Base-by-base conservation (phyloP, 225 moss, liverwort and hornwort species). In the Marchantia polymorpha region DNA sequence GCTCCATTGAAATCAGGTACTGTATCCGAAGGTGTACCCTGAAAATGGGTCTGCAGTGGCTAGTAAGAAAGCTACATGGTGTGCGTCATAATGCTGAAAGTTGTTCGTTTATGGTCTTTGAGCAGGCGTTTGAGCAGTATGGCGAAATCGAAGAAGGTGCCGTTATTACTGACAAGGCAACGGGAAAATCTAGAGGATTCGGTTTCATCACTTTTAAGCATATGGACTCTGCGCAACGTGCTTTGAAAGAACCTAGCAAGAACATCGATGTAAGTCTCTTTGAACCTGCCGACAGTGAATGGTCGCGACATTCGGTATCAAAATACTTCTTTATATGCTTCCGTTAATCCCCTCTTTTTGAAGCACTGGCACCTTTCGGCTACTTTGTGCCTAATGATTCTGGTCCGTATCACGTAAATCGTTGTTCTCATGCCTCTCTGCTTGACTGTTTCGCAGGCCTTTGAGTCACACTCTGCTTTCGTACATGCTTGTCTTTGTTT, bases 151-250 rank as follows among this genome's bases (percentile, higher is more conserved):
- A 96, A 88, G 96, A 96, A 85, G 96, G 94, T 65, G 94, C 94
- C 73, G 94, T 96, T 76, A 96, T 96, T 77, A 96, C 94, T 51
- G 96, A 96, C 77, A 96, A 96, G 83, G 91, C 87, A 81, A 90
- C 92, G 78, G 96, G 96, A 72, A 96, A 96, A 83, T 94, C 94
- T 51, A 88, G 96, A 81, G 96, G 96, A 63, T 96, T 96, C 78
- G 96, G 96, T 72, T 96, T 96, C 80, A 92, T 96, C 75, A 96
- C 96, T 31, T 96, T 96, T 83, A 94, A 93, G 86, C 96, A 96
- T 82, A 96, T 96, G 96, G 96, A 96, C 86, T 94, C 94, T 65
- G 94, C 96, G 71, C 96, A 96, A 83, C 92, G 96, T 83, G 96
- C 96, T 58, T 79, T 96, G 88, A 94, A 94, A 78, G 96, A 96